Percentiles rank a stretch among this genome's conserved stretches.
phyloP scores from a whole-genome alignment of 108 stramenopile genomes.

The Skeletonema potamos region DNA sequence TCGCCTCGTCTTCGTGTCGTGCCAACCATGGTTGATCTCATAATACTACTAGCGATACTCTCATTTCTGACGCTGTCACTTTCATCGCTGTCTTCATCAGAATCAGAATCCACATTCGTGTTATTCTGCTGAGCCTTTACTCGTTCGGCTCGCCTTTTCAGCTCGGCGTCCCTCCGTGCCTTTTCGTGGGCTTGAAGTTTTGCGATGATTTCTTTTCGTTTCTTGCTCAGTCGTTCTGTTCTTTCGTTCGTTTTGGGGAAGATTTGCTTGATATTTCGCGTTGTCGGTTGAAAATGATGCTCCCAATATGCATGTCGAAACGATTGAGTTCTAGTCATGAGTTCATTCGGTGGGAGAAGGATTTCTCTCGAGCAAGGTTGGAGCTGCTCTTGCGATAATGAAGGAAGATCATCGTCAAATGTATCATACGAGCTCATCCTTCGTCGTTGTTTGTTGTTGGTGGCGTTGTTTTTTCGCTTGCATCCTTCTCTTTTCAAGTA shows the following conservation, averaged over 20 bases:
- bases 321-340: conserved; percentile 29
- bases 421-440: conserved; percentile 3
- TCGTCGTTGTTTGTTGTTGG: not conserved
- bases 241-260: conserved; percentile 7
- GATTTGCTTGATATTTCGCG: conserved; percentile 4
- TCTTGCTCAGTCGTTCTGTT: conserved; percentile 13
- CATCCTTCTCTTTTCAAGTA: conserved; percentile 31
- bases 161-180: conserved; percentile 3
- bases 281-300: conserved; percentile 24
- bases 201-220: conserved; percentile 20
- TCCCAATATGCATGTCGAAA: conserved; percentile 37
- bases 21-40: not conserved
- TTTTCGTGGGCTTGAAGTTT: conserved; percentile 5
- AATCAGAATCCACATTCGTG: conserved; percentile 13
- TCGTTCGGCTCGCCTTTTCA: conserved; percentile 15
- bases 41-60: not conserved
- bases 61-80: not conserved
- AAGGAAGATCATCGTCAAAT: conserved; percentile 3
- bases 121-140: conserved; percentile 5
- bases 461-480: not conserved
- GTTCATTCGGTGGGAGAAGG: conserved; percentile 13
- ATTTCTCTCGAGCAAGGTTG: conserved; percentile 22
- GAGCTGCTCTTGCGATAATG: conserved; percentile 11
- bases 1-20: not conserved
- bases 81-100: not conserved